Base-by-base conservation (phyloP, 192 early-diverging fungal genomes). In the Rhizophagus sp. region DNA sequence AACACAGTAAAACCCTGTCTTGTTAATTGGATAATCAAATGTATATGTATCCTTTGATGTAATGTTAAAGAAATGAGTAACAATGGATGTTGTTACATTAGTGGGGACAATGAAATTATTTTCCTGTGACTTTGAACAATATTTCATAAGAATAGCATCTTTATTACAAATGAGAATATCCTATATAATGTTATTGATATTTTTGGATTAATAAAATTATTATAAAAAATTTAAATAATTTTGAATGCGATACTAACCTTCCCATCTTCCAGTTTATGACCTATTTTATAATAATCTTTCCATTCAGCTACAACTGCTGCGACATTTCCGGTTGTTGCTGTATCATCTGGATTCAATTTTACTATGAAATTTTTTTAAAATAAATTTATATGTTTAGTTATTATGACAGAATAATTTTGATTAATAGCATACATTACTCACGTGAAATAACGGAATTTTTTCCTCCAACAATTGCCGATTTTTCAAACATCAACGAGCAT, bases 1-100 rank as follows among this genome's bases (percentile, higher is more conserved):
- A 1, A 94, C 87, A 81, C 97, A 99, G 82, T 96, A 99, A 84
- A 92, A 94, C 27, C 96, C 97, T 1, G 96, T 95, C 5, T 88
- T 84, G 27, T 88, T 83, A 5, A 96, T 91, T 33, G 86, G 73
- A 83, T 96, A 97, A 30, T 81, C 84, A 25, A 89, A 82, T 22
- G 83, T 85, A 22, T 87, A 84, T 7, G 85, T 87, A 1, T 85
- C 83, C 6, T 87, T 71, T 9, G 78, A 68, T n/a, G 82, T 75
- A 13, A 87, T 36, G 39, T 82, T 67, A 75, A 81, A 76, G n/a
- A 50, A 52, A 72, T 83, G 79, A 70, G 68, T 70, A 19, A n/a
- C 15, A 44, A 70, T 41, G 34, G 34, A 44, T 41, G 3, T 83
- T 82, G 71, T 39, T 2, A 30, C 66, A 39, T 87, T 75, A 30